Conservation (phyloP, 2,329 filamentous ascomycete genomes). For the Ophiostoma sp. region DNA sequence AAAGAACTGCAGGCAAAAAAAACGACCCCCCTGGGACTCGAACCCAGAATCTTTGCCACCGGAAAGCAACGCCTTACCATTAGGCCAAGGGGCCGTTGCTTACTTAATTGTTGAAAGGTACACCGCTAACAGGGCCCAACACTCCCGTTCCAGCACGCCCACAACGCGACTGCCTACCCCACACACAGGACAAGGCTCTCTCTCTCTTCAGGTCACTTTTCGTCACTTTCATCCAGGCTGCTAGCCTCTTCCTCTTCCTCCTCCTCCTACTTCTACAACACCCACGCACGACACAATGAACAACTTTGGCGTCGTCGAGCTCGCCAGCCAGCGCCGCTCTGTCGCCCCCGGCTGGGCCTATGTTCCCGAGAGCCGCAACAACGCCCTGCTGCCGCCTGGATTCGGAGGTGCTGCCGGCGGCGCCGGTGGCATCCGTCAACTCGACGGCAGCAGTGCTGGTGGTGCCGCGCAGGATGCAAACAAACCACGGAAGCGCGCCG, state of each 20-base stretch:
- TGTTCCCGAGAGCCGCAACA: constrained; percentile 59
- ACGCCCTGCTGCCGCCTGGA: constrained; percentile 38
- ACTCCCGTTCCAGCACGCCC: background rate
- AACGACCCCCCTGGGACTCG: constrained; percentile 17
- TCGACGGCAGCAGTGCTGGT: constrained; percentile 55
- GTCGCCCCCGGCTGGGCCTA: constrained; percentile 87
- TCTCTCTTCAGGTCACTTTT: background rate
- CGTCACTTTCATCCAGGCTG: background rate
- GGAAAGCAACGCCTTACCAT: constrained; percentile 17
- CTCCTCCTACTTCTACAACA: background rate
- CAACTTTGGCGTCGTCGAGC: constrained; percentile 73
- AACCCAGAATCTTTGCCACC: constrained; percentile 17
- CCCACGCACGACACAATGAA: constrained; percentile 41
- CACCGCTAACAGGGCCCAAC: background rate
- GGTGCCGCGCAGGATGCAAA: constrained; percentile 37
- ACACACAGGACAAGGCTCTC: constrained; percentile 1
- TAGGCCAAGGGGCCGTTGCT: constrained; percentile 17
- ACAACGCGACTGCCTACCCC: background rate
- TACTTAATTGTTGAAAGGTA: background rate
- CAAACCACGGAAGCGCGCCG: constrained; percentile 60
- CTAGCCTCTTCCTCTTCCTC: background rate
- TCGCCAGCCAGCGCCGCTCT: constrained; percentile 64
- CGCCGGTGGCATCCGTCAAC: constrained; percentile 43
- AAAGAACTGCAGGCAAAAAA: background rate
- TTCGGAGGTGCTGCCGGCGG: constrained; percentile 38